Percentiles rank a stretch among this genome's conserved stretches.
Conservation (phyloP, 2,329 filamentous ascomycete species). For the Trichoderma asperellum region DNA sequence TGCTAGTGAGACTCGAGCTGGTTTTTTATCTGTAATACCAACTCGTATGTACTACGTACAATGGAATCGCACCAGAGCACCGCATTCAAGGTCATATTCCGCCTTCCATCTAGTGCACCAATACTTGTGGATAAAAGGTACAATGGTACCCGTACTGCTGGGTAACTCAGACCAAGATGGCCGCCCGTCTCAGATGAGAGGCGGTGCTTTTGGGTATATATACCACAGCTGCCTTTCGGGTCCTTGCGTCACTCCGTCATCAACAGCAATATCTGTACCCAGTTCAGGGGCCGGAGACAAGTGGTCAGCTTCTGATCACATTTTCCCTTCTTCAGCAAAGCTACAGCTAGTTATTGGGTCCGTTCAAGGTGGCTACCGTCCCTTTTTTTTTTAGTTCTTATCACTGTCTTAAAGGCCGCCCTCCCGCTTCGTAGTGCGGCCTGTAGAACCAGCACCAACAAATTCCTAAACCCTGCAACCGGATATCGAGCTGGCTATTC, state of each 20-base stretch:
- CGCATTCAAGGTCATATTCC: neutral
- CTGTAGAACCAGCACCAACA: neutral
- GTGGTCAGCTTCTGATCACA: conserved; percentile 16
- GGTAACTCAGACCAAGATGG: neutral
- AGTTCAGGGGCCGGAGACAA: conserved; percentile 22
- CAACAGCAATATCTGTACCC: conserved; percentile 4
- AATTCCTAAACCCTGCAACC: neutral
- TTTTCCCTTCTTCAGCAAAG: conserved; percentile 10
- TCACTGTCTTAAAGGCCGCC: conserved; percentile 10
- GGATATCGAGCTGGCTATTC: neutral
- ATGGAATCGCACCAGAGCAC: conserved; percentile 3
- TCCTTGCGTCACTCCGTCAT: conserved; percentile 29
- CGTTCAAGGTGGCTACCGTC: neutral
- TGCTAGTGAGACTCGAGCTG: neutral
- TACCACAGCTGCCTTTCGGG: neutral
- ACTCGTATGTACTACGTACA: neutral
- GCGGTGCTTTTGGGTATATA: conserved; percentile 3
- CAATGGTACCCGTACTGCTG: neutral
- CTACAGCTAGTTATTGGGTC: conserved; percentile 1
- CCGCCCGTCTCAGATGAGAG: conserved; percentile 6
- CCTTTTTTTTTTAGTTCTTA: conserved; percentile 24
- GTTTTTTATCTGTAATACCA: neutral
- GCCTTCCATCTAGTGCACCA: neutral
- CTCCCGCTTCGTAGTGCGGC: conserved; percentile 11
- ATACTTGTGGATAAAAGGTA: neutral